These are phyloP conservation scores for Ramaria sp. DNA, from an alignment of 768 basidiomycete genomes.

Conservation along the genomic window DNA sequence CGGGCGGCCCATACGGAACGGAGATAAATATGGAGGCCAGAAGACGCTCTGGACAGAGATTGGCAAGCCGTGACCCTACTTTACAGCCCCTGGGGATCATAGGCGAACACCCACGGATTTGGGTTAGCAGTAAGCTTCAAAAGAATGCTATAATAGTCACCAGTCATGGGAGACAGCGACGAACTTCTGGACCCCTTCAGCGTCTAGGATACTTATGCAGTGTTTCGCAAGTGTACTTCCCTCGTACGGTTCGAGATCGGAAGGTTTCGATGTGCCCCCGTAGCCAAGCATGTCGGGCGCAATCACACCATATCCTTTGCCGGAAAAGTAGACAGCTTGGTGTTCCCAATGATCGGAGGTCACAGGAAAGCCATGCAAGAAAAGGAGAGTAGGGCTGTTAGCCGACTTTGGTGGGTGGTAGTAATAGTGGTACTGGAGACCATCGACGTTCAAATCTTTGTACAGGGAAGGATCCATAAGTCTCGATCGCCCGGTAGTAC, in stretches of 20 bases:
- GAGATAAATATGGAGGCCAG: conserved; percentile 29
- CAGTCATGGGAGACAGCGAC: conserved; percentile 36
- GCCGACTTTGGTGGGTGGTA: conserved; percentile 15
- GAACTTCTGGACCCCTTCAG: conserved; percentile 22
- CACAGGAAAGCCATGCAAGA: conserved; percentile 36
- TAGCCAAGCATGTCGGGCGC: conserved; percentile 44
- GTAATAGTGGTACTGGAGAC: conserved; percentile 29
- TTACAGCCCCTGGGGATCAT: conserved; percentile 25
- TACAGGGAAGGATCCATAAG: neutral
- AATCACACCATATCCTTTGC: conserved; percentile 33
- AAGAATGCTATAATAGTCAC: conserved; percentile 13
- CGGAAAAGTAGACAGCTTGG: conserved; percentile 27
- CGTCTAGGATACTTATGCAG: conserved; percentile 30
- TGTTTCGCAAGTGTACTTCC: conserved; percentile 26
- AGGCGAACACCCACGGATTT: neutral
- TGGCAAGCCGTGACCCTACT: conserved; percentile 26
- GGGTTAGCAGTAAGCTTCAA: neutral
- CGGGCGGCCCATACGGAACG: conserved; percentile 25
- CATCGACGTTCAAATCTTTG: neutral
- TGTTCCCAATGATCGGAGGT: conserved; percentile 30
- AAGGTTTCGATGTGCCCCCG: conserved; percentile 38
- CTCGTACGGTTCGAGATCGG: conserved; percentile 25
- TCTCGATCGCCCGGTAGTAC: neutral
- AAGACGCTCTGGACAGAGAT: conserved; percentile 28
- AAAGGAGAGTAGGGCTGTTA: conserved; percentile 27